Base-by-base conservation (phyloP, 176 grass and related monocot species). In the Triticum monococcum region DNA sequence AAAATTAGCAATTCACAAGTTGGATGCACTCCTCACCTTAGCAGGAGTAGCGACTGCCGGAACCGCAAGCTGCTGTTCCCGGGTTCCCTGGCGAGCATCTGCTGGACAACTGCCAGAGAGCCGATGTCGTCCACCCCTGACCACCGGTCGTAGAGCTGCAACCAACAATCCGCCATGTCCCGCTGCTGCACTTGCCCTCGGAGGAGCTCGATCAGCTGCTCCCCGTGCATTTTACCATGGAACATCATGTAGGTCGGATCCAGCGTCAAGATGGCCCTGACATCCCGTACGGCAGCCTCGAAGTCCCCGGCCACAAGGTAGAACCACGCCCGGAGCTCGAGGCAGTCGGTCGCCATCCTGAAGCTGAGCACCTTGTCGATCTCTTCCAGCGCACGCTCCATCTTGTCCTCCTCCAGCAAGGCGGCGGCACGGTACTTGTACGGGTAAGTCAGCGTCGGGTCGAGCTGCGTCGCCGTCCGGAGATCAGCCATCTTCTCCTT, bases 151-250 rank as follows among this genome's bases (percentile, higher is more conserved):
- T 96, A 98, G 25, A 98, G 94, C 89, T 90, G 92, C 97, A 98
- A 92, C 97, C 97, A 98, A 79, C 97, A 98, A 75, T 98, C 97
- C 0, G 94, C 97, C 97, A 94, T 94, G 81, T 98, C 94, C 97
- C 91, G 89, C 23, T 94, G 91, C 88, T 91, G 87, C 69, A 96
- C 80, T 9, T 90, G 83, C 14, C 91, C 93, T 36, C 85, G 77
- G 41, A 98, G 92, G 31, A 89, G 82, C 82, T 96, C 97, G 6
- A 98, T 91, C 75, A 98, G 78, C 35, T 92, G 94, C 8, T 96
- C 97, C 36, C 92, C 97, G 26, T 94, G 97, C 81, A 98, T 75
- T 81, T 86, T 98, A 56, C 93, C 92, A 23, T 96, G 91, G 77
- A 98, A 98, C 89, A 98, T 89, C 90, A 92, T 89, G 86, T 98